These are phyloP conservation scores for Lactarius vividus DNA, from an alignment of 768 basidiomycete species.

Conservation along the genomic window DNA sequence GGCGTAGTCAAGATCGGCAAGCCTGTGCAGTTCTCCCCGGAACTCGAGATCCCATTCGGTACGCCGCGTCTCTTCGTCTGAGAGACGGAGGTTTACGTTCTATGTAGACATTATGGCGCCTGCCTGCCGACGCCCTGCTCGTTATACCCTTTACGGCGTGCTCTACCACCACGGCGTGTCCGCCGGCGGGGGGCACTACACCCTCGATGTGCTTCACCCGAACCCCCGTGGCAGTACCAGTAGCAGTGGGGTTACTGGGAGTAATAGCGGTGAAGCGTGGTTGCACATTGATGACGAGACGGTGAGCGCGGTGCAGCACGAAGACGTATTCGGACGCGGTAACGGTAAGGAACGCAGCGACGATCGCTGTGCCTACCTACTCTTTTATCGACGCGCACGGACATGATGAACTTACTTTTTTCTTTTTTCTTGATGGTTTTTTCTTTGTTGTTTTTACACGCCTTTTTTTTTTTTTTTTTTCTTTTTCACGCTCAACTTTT, in stretches of 20 bases:
- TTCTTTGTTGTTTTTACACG: background rate
- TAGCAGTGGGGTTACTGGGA: background rate
- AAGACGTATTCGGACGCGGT: constrained; percentile 63
- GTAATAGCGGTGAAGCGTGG: constrained; percentile 61
- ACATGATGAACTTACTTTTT: constrained; percentile 15
- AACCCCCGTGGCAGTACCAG: constrained; percentile 45
- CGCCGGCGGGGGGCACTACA: constrained; percentile 94
- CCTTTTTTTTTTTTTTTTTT: background rate
- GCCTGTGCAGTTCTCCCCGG: constrained; percentile 71
- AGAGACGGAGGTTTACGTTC: background rate
- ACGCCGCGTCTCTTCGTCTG: constrained; percentile 23
- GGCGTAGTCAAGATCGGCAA: constrained; percentile 88
- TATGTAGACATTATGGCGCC: constrained; percentile 31
- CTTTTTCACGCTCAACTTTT: background rate
- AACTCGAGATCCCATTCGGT: constrained; percentile 75
- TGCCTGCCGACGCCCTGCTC: constrained; percentile 41
- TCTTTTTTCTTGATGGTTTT: background rate
- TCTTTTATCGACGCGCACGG: constrained; percentile 69
- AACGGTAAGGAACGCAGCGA: constrained; percentile 33
- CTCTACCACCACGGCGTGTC: constrained; percentile 92
- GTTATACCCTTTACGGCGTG: constrained; percentile 83
- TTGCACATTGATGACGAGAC: constrained; percentile 92
- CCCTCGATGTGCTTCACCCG: constrained; percentile 82
- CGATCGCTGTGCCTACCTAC: constrained; percentile 80
- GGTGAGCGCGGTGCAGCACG: constrained; percentile 66